A percentile compares a stretch with the other conserved stretches of the same genome.
These are phyloP conservation scores for Eucalyptus lansdowneana DNA, from an alignment of 345 rosid genomes.

Conservation along the genomic window DNA sequence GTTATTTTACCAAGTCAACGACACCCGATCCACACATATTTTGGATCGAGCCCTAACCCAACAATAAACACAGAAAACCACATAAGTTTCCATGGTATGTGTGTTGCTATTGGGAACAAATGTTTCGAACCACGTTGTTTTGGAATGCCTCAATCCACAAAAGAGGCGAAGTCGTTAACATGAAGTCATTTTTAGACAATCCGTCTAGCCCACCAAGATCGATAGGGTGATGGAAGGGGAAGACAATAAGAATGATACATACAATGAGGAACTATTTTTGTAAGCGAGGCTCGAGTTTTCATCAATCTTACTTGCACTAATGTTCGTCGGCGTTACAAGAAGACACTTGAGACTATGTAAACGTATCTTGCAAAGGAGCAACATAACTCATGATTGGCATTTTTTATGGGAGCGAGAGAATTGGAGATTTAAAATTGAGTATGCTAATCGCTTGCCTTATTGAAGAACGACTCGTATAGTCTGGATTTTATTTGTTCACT, in stretches of 20 bases:
- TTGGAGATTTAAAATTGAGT: not conserved
- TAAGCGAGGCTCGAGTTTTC: not conserved
- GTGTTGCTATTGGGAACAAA: not conserved
- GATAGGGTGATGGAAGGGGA: not conserved
- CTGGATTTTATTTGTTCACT: slow-evolving; percentile 1
- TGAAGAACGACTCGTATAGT: not conserved
- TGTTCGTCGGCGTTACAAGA: not conserved
- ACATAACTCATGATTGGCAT: not conserved
- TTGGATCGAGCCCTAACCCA: not conserved
- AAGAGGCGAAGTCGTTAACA: not conserved
- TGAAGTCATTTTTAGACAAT: not conserved
- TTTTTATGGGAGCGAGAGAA: not conserved
- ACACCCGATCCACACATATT: not conserved
- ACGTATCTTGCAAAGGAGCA: not conserved
- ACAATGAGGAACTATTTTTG: accelerated
- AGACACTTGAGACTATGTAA: not conserved
- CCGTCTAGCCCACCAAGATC: not conserved
- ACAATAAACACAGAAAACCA: not conserved
- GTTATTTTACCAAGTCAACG: not conserved
- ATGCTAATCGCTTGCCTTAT: slow-evolving; percentile 1
- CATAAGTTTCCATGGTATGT: not conserved
- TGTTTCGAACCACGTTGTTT: not conserved
- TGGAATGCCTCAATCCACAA: not conserved
- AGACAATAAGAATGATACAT: not conserved
- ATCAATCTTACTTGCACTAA: not conserved